A percentile compares a stretch with the other conserved stretches of the same genome.
Conservation (phyloP, 1,284 basidiomycete genomes). For the Exobasidium cylindrosporum region DNA sequence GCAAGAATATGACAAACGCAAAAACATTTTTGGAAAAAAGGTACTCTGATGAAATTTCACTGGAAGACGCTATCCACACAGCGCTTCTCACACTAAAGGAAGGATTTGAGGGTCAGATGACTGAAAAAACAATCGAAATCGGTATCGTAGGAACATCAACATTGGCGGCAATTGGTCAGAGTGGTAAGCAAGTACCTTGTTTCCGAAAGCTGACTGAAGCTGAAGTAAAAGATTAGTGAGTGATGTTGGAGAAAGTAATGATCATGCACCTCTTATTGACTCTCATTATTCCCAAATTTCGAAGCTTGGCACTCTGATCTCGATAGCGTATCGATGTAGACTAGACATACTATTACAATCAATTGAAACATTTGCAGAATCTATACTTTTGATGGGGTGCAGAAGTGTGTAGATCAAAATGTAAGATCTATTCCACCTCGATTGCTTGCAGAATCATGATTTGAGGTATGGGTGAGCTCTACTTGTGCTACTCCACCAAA, state of each 20-base stretch:
- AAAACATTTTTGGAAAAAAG: slow-evolving; percentile 96
- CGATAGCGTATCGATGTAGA: background rate
- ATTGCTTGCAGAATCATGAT: background rate
- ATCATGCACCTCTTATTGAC: background rate
- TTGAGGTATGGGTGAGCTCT: slow-evolving; percentile 59
- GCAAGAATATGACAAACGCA: slow-evolving; percentile 99
- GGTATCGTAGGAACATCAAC: slow-evolving; percentile 69
- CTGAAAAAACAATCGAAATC: slow-evolving; percentile 98
- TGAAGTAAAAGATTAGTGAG: slow-evolving; percentile 49
- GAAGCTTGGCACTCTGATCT: background rate
- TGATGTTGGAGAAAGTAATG: slow-evolving; percentile 4
- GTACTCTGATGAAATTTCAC: slow-evolving; percentile 97
- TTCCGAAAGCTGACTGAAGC: slow-evolving; percentile 46
- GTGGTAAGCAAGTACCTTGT: slow-evolving; percentile 33
- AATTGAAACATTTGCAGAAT: background rate
- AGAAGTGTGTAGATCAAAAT: background rate
- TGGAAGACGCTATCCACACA: slow-evolving; percentile 98
- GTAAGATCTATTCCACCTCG: background rate
- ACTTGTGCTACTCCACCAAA: slow-evolving; percentile 87
- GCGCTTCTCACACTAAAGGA: slow-evolving; percentile 98
- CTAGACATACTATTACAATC: background rate
- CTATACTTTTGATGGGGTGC: background rate
- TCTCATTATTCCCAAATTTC: background rate
- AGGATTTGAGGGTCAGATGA: slow-evolving; percentile 99
- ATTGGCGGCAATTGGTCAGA: slow-evolving; percentile 26